Conservation (phyloP, 257 asterid species). For the Solanum bukasovii region DNA sequence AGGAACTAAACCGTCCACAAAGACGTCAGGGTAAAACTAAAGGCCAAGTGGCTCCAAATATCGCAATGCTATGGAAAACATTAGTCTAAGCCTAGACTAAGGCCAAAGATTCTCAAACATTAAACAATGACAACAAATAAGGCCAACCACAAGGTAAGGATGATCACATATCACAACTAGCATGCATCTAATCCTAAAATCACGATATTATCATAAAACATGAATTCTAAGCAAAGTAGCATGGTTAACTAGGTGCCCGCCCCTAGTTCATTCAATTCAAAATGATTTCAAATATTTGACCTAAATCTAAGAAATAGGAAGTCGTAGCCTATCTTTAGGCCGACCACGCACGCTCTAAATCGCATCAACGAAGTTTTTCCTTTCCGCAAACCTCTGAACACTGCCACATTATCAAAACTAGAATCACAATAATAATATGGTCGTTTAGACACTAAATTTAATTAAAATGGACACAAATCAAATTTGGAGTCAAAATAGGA, state of each 20-base stretch:
- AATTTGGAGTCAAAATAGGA: background rate
- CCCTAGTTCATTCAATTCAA: background rate
- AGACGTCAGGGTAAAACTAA: background rate
- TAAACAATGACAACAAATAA: background rate
- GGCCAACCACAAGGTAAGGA: background rate
- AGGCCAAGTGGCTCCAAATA: background rate
- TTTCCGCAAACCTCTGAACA: accelerated
- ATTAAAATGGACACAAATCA: no score
- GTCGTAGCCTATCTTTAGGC: background rate
- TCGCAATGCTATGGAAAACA: background rate
- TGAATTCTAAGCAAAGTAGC: background rate
- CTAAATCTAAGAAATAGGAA: background rate
- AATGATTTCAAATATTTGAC: background rate
- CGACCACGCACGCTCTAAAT: background rate
- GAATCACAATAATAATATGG: background rate
- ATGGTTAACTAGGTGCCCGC: background rate
- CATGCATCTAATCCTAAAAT: no score
- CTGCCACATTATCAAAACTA: background rate
- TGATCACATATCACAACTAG: background rate
- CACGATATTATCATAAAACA: background rate
- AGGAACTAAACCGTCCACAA: accelerated
- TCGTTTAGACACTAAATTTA: background rate
- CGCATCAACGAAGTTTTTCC: accelerated
- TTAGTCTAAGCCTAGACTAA: background rate
- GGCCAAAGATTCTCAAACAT: background rate